phyloP scores from a whole-genome alignment of 306 rosid species.

The Gleditsia sinensis region DNA sequence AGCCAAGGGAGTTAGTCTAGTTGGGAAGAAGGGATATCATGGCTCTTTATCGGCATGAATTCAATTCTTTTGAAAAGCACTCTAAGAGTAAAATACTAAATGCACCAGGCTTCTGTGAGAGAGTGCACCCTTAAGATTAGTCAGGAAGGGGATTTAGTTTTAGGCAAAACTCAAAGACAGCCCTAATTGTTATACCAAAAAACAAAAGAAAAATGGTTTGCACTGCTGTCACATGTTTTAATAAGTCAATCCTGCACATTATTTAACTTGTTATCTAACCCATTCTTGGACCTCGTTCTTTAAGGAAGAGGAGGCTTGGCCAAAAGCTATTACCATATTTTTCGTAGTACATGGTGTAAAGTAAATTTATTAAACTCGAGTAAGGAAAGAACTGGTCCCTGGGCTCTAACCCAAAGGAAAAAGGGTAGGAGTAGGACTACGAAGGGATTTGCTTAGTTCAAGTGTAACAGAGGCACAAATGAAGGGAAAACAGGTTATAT shows the following conservation, averaged over 20 bases:
- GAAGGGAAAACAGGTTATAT: neutral
- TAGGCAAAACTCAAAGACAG: too few species aligned
- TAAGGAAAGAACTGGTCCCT: neutral
- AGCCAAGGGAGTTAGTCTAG: too few species aligned
- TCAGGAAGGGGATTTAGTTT: too few species aligned
- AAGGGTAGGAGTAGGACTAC: neutral
- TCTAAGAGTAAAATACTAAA: too few species aligned
- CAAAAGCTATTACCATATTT: slow-evolving; percentile 23
- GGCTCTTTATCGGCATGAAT: too few species aligned
- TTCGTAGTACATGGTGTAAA: neutral
- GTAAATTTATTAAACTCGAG: neutral
- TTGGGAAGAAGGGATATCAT: too few species aligned
- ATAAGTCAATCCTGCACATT: neutral
- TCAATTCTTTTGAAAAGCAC: too few species aligned
- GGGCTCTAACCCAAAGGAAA: neutral
- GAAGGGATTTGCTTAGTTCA: slow-evolving; percentile 1
- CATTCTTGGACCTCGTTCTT: neutral
- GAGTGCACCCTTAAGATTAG: too few species aligned
- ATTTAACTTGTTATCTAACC: slow-evolving; percentile 3
- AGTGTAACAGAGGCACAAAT: neutral
- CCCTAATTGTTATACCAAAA: too few species aligned
- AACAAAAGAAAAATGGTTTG: too few species aligned
- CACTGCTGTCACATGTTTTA: neutral
- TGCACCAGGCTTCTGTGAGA: too few species aligned
- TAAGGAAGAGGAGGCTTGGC: slow-evolving; percentile 15